phyloP scores from a whole-genome alignment of 805 yeast species.

The Candida oleophila region DNA sequence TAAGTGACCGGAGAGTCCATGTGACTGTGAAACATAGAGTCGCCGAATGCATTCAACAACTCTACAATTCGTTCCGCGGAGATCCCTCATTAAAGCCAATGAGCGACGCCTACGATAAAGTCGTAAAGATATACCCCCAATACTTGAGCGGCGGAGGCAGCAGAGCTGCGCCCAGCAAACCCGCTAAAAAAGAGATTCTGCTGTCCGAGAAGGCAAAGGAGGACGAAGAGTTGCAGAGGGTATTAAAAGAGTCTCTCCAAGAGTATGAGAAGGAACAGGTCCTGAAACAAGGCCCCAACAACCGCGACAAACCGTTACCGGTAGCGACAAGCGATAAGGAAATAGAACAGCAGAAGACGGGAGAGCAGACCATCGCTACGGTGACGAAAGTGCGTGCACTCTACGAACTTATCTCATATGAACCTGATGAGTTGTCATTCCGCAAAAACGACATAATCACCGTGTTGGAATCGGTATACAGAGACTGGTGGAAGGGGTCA shows the following conservation, averaged over 20 bases:
- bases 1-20: constrained; percentile 62
- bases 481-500: constrained; percentile 96
- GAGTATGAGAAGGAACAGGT: constrained; percentile 51
- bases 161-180: constrained; percentile 49
- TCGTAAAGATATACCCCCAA: constrained; percentile 40
- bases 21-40: constrained; percentile 62
- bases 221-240: constrained; percentile 78
- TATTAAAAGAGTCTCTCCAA: constrained; percentile 67
- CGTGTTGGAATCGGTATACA: constrained; percentile 81
- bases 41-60: constrained; percentile 65
- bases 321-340: constrained; percentile 18
- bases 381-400: constrained; percentile 77
- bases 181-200: constrained; percentile 52
- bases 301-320: constrained; percentile 36
- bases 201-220: constrained; percentile 53
- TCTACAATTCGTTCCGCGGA: constrained; percentile 58
- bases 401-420: constrained; percentile 75
- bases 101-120: constrained; percentile 55
- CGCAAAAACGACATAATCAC: constrained; percentile 83
- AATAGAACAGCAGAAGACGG: constrained; percentile 10
- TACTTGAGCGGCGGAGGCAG: constrained; percentile 17
- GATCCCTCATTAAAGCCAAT: constrained; percentile 80
- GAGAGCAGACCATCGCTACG: constrained; percentile 38
- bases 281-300: constrained; percentile 17
- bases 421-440: constrained; percentile 86